Conservation (phyloP, 805 yeast species). For the Cephaloascus fragrans region DNA sequence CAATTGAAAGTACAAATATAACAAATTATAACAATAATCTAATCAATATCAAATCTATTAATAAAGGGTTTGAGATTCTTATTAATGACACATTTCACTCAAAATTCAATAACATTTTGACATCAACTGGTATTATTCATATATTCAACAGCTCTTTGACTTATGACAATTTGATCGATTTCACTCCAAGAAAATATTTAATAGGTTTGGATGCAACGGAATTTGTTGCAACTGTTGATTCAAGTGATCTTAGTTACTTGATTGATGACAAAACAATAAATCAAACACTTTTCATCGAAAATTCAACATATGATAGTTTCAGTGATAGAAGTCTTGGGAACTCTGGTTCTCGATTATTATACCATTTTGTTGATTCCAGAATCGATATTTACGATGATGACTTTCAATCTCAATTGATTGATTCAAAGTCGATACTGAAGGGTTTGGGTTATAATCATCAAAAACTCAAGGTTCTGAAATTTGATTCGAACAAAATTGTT, state of each 20-base stretch:
- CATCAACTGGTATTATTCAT: constrained; percentile 41
- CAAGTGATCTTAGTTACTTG: constrained; percentile 44
- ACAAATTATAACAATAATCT: constrained; percentile 15
- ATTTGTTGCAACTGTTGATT: constrained; percentile 61
- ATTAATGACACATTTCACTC: constrained; percentile 24
- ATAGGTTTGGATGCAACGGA: constrained; percentile 49
- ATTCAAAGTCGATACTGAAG: constrained; percentile 47
- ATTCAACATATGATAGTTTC: constrained; percentile 19
- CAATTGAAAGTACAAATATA: constrained; percentile 8
- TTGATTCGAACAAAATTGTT: constrained; percentile 16
- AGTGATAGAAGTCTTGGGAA: constrained; percentile 12
- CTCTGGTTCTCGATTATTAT: constrained; percentile 18
- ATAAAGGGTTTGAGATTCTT: constrained; percentile 21
- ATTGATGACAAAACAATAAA: constrained; percentile 41
- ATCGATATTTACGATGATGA: constrained; percentile 17
- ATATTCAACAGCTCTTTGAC: constrained; percentile 24
- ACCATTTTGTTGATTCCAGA: constrained; percentile 51
- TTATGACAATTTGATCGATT: constrained; percentile 14
- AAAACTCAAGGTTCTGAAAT: constrained; percentile 34
- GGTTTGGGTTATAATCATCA: constrained; percentile 60
- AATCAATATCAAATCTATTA: constrained; percentile 9
- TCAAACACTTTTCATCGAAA: constrained; percentile 55
- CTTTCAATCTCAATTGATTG: constrained; percentile 23
- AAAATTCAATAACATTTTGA: constrained; percentile 25
- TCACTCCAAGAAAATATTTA: constrained; percentile 48